Conservation (phyloP, 108 stramenopile genomes). For the Cyclotella sp. region DNA sequence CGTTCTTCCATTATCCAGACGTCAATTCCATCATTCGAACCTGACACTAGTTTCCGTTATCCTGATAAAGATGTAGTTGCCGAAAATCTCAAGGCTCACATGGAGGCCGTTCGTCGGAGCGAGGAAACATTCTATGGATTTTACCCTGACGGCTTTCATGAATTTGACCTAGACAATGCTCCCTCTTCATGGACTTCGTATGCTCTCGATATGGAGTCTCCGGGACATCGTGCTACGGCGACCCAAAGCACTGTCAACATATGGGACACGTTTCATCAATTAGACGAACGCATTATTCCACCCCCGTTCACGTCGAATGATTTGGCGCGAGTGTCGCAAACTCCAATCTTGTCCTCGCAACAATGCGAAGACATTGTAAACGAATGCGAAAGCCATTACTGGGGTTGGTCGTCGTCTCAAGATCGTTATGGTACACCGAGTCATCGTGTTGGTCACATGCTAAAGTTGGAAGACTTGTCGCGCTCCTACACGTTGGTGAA, state of each 20-base stretch:
- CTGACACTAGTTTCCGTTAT: not conserved
- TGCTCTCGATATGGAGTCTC: conserved; percentile 7
- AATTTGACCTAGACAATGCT: conserved; percentile 20
- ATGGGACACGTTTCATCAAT: conserved; percentile 23
- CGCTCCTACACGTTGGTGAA: conserved; percentile 38
- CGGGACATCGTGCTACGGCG: not conserved
- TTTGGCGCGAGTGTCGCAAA: conserved; percentile 33
- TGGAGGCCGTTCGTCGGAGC: conserved; percentile 27
- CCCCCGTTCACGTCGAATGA: conserved; percentile 37
- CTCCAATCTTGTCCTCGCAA: conserved; percentile 26
- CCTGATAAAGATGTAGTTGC: not conserved
- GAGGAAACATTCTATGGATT: conserved; percentile 43
- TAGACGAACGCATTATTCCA: conserved; percentile 36
- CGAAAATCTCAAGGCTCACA: conserved; percentile 10
- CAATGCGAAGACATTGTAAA: conserved; percentile 37
- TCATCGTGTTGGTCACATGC: conserved; percentile 38
- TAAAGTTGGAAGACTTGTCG: conserved; percentile 38
- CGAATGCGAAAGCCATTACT: conserved; percentile 45
- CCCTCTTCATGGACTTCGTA: conserved; percentile 25
- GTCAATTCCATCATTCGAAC: too few species aligned
- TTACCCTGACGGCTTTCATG: conserved; percentile 37
- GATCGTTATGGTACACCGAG: conserved; percentile 44
- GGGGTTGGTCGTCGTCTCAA: conserved; percentile 29
- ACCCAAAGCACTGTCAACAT: not conserved
- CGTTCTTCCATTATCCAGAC: too few species aligned